Conservation (phyloP, 2,329 filamentous ascomycete species). For the Diaporthe destruens region DNA sequence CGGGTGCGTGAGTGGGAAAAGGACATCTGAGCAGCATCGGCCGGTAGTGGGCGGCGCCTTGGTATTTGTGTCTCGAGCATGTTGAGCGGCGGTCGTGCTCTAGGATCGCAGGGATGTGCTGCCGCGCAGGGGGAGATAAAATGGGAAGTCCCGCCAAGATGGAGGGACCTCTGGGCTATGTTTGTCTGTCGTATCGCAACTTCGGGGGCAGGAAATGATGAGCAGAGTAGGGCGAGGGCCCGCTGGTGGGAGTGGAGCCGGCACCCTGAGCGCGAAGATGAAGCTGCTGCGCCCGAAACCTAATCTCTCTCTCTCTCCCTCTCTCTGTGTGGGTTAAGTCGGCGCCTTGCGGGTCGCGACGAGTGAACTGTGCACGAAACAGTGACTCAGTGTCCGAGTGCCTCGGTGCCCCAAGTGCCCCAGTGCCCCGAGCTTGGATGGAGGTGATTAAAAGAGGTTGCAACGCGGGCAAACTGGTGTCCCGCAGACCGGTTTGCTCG, state of each 20-base stretch:
- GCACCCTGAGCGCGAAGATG: slow-evolving; percentile 38
- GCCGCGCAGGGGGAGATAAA: slow-evolving; percentile 28
- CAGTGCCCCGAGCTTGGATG: slow-evolving; percentile 13
- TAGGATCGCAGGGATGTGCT: slow-evolving; percentile 30
- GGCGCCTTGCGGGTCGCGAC: slow-evolving; percentile 20
- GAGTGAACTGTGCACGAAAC: slow-evolving; percentile 32
- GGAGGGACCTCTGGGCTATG: slow-evolving; percentile 40
- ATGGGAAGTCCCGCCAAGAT: slow-evolving; percentile 29
- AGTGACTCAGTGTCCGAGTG: too few species aligned
- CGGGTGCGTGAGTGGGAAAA: slow-evolving; percentile 68
- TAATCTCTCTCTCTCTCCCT: slow-evolving; percentile 31
- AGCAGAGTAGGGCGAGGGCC: slow-evolving; percentile 38
- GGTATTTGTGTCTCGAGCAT: slow-evolving; percentile 51
- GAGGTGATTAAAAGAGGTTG: slow-evolving; percentile 23
- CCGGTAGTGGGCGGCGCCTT: slow-evolving; percentile 46
- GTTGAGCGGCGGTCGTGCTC: slow-evolving; percentile 34
- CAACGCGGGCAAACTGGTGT: slow-evolving; percentile 14
- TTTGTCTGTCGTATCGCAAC: slow-evolving; percentile 38
- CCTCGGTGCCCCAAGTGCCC: too few species aligned
- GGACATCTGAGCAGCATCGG: slow-evolving; percentile 42
- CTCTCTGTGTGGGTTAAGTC: slow-evolving; percentile 15
- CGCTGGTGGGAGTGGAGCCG: slow-evolving; percentile 37
- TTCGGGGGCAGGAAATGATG: slow-evolving; percentile 41
- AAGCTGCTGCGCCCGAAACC: slow-evolving; percentile 38
- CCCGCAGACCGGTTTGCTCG: background rate